A percentile compares a stretch with the other conserved stretches of the same genome.
Evolutionary conservation across 2,329 filamentous ascomycete species (phyloP).

Genomic region (Waltergamsia citrina): DNA sequence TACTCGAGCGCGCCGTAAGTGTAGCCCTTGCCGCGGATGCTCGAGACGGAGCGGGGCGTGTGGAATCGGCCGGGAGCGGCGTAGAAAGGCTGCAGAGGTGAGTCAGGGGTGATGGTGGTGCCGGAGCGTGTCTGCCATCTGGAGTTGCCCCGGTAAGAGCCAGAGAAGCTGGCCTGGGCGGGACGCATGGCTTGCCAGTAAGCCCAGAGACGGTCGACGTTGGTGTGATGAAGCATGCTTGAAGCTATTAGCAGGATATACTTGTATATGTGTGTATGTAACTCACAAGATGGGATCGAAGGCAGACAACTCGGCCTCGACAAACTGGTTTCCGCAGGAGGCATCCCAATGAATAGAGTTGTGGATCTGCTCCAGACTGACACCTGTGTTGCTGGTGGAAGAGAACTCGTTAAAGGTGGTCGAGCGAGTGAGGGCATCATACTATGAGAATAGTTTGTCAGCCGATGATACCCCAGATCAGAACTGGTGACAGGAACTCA

Average conservation of each 20-base stretch:
- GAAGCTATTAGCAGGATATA: neutral
- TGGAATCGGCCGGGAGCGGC: neutral
- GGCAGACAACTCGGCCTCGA: neutral
- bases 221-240: neutral
- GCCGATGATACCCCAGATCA: too few relatives aligned
- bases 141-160: neutral
- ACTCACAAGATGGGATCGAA: neutral
- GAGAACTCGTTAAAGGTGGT: neutral
- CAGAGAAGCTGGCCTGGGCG: neutral
- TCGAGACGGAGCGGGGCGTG: neutral
- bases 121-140: neutral
- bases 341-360: neutral
- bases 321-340: neutral
- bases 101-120: neutral
- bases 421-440: neutral
- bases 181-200: neutral
- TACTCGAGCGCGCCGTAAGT: neutral
- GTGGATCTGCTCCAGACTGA: neutral
- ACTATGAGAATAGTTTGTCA: too few relatives aligned
- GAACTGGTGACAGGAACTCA: too few relatives aligned
- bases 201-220: neutral
- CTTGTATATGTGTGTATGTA: neutral
- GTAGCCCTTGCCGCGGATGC: neutral
- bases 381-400: neutral
- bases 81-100: neutral